phyloP scores from a whole-genome alignment of 2,329 filamentous ascomycete genomes.

The Fusarium equiseti region DNA sequence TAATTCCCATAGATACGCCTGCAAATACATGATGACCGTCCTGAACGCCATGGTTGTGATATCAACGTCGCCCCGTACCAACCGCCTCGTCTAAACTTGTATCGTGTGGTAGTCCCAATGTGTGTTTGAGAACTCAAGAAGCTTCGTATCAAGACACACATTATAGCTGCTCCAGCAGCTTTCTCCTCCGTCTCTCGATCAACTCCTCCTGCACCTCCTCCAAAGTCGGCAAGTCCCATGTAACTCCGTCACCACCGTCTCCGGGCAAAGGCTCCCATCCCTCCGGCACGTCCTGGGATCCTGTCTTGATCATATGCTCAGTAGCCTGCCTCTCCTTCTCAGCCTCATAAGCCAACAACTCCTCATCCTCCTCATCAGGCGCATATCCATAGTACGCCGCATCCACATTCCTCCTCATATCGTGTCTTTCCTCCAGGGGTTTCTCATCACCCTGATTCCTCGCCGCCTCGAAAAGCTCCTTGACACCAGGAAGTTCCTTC shows the following conservation, averaged over 20 bases:
- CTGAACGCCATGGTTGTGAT: slow-evolving; percentile 30
- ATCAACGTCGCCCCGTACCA: slow-evolving; percentile 7
- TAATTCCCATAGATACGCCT: slow-evolving; percentile 24
- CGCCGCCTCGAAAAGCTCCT: slow-evolving; percentile 92
- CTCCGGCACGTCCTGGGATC: slow-evolving; percentile 67
- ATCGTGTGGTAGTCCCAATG: neutral
- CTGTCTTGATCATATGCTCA: slow-evolving; percentile 73
- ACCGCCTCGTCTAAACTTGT: neutral
- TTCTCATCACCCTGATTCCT: slow-evolving; percentile 69
- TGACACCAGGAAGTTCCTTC: slow-evolving; percentile 90
- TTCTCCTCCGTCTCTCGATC: slow-evolving; percentile 84
- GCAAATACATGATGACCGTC: slow-evolving; percentile 29
- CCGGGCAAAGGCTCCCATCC: slow-evolving; percentile 90
- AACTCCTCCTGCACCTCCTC: slow-evolving; percentile 96
- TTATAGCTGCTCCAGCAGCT: slow-evolving; percentile 83
- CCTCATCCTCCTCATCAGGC: slow-evolving; percentile 89
- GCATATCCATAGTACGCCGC: slow-evolving; percentile 97
- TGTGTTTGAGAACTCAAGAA: neutral
- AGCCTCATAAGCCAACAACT: slow-evolving; percentile 82
- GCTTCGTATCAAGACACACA: neutral
- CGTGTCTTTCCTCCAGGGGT: slow-evolving; percentile 74
- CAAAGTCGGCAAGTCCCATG: slow-evolving; percentile 85
- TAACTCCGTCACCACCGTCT: slow-evolving; percentile 83
- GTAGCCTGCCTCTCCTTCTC: slow-evolving; percentile 85
- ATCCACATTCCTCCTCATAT: slow-evolving; percentile 82